Evolutionary conservation across 2,329 filamentous ascomycete species (phyloP), one percentile per base, ranked within the genome.

Genomic region (Ophioceras dolichostomum): DNA sequence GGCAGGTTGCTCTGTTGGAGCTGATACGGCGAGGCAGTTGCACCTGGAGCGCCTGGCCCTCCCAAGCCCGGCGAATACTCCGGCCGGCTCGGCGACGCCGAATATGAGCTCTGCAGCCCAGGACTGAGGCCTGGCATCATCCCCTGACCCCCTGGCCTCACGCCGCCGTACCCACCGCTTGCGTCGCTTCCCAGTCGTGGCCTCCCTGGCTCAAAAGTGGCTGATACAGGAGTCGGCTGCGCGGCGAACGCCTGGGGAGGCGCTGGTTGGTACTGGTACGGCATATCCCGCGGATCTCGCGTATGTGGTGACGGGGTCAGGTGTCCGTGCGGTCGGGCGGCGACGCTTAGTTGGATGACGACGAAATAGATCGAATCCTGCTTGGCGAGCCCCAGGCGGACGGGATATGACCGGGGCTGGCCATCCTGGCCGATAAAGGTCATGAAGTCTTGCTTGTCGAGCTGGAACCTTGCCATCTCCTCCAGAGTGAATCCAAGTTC

Each of bases 361-460:
- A 79, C 64, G 45, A 78, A 78, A 51, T 74, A 79, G 40, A 76
- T 73, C 28, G 73, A 74, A 4, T 73, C 70, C 43, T 68, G 67
- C 47, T 76, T 79, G 10, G 67, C 70, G 21, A 79, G 59, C 1
- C 73, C 73, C 27, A 78, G 49, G 2, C 67, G 69, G 21, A 74
- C 57, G 2, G 64, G 56, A 41, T 68, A 65, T 9, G 59, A 58
- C 41, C 72, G 60, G 21, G 59, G 57, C 40, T 71, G 69, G 14
- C 72, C 69, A 36, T 76, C 69, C 3, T 57, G 54, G 3, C 61
- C 57, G 34, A 62, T 53, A 44, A 80, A 78, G 2, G 64, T 67
- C 32, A 79, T 56, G 45, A 65, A 64, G 32, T 79, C 73, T 20
- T 66, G 64, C 33, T 66, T 65, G 32, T 73, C 67, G 10, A 75